Base-by-base conservation (phyloP, 2,329 filamentous ascomycete species). In the Amesomyces nigricolor region DNA sequence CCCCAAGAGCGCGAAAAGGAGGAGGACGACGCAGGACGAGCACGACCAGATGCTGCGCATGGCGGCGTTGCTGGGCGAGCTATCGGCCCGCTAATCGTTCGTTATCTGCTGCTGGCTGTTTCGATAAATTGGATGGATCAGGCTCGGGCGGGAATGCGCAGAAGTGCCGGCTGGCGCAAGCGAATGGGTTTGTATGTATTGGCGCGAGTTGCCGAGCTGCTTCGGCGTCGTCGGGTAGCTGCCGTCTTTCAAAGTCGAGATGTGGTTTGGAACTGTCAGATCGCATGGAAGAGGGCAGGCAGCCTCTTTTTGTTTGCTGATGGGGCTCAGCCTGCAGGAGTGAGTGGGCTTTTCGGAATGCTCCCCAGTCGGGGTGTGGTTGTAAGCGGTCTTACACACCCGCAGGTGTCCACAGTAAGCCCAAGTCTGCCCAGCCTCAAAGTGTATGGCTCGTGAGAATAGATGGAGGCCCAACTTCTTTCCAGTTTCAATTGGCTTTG, bases 31-130 rank as follows among this genome's bases (percentile, higher is more conserved):
- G 56, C 64, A 66, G 38, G 65, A 60, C 51, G 61, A 61, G 54
- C 63, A 66, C 43, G 62, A 57, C 62, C 63, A 64, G 43, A 63
- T 47, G 37, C 59, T 59, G 59, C 55, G 64, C 65, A 66, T 66
- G 42, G 56, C 56, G 59, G 49, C 50, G 47, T 48, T 39, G 37
- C n/a, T 48, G 26, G 47, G 42, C 51, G 44, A 53, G 42, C 39
- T 26, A 26, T 55, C 47, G 49, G 49, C 16, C 39, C 42, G 54
- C 49, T 56, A 60, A 54, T 56, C 54, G 54, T 35, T 30, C 45
- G 54, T 56, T 61, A 55, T 10, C 47, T 44, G 32, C 44, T 22
- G 17, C 39, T 22, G 13, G 29, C 42, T 29, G 7, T 46, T 45
- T 51, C 46, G 43, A 39, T 35, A 48, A 47, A 56, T 58, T 54